Percentiles rank a stretch among this genome's conserved stretches.
Conservation (phyloP, 257 asterid species). For the Plectranthus barbatus region DNA sequence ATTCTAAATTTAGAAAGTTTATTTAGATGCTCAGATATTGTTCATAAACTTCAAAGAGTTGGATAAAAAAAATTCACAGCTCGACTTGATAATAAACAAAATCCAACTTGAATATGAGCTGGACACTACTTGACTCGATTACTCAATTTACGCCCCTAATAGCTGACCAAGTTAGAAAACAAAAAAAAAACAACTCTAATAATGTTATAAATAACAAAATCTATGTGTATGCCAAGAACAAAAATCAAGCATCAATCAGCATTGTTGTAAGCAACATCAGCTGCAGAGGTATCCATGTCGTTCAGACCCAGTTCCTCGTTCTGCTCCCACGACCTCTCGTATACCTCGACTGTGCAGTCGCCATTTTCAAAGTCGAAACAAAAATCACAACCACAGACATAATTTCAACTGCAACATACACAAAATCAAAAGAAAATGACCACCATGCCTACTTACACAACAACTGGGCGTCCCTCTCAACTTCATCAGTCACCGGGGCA, state of each 20-base stretch:
- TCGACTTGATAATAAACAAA: too few species aligned
- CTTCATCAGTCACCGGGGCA: conserved; percentile 74
- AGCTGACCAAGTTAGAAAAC: too few species aligned
- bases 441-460: conserved; percentile 44
- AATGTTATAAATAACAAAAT: neutral
- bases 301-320: conserved; percentile 92
- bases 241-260: conserved; percentile 11
- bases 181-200: too few species aligned
- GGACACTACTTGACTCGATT: too few species aligned
- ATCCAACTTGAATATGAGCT: too few species aligned
- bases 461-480: conserved; percentile 61
- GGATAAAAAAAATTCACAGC: too few species aligned
- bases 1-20: too few species aligned
- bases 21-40: too few species aligned
- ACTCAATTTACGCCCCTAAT: too few species aligned
- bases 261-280: conserved; percentile 48
- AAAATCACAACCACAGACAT: neutral
- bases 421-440: neutral
- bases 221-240: neutral
- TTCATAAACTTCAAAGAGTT: too few species aligned
- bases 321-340: conserved; percentile 92
- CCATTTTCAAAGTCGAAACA: neutral
- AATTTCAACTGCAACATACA: too few species aligned
- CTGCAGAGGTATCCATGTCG: conserved; percentile 87
- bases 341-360: conserved; percentile 53